Percentiles rank a stretch among this genome's conserved stretches.
Conservation (phyloP, 257 asterid species). For the Echites panduratus region DNA sequence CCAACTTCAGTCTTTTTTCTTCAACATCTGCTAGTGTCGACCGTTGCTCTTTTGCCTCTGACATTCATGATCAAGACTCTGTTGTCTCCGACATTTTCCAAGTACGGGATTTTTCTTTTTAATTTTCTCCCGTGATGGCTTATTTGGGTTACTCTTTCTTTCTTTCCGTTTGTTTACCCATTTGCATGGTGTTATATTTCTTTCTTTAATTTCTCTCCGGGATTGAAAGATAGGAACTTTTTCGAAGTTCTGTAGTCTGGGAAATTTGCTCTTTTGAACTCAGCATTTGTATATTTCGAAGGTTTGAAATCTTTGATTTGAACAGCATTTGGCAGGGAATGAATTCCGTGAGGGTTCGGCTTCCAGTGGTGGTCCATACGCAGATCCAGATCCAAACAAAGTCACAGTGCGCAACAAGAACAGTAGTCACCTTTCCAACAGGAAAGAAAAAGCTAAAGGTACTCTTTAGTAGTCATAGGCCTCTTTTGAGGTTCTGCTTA, state of each 20-base stretch:
- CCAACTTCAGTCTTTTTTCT: constrained; percentile 82
- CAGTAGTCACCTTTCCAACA: constrained; percentile 43
- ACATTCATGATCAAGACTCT: constrained; percentile 61
- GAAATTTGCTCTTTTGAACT: not conserved
- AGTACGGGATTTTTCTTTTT: constrained; percentile 21
- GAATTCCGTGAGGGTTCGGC: constrained; percentile 51
- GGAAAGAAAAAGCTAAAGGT: constrained; percentile 76
- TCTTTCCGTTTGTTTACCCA: not conserved
- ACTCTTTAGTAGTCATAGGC: constrained; percentile 15
- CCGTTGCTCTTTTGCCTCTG: constrained; percentile 88
- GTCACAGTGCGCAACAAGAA: constrained; percentile 30
- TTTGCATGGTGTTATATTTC: not conserved
- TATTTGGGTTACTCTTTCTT: not conserved
- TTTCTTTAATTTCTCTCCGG: constrained; percentile 6
- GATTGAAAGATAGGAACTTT: not conserved
- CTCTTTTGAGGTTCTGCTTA: constrained; percentile 13
- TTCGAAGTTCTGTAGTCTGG: not conserved
- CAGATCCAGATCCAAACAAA: constrained; percentile 81
- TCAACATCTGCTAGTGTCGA: constrained; percentile 89
- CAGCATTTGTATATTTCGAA: constrained; percentile 13
- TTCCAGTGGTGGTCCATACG: constrained; percentile 40
- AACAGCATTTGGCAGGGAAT: constrained; percentile 80
- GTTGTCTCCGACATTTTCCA: constrained; percentile 44
- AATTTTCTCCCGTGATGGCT: not conserved
- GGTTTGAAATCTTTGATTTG: constrained; percentile 59